phyloP scores from a whole-genome alignment of 371 early-diverging fungal genomes.

The Coemansia sp. region DNA sequence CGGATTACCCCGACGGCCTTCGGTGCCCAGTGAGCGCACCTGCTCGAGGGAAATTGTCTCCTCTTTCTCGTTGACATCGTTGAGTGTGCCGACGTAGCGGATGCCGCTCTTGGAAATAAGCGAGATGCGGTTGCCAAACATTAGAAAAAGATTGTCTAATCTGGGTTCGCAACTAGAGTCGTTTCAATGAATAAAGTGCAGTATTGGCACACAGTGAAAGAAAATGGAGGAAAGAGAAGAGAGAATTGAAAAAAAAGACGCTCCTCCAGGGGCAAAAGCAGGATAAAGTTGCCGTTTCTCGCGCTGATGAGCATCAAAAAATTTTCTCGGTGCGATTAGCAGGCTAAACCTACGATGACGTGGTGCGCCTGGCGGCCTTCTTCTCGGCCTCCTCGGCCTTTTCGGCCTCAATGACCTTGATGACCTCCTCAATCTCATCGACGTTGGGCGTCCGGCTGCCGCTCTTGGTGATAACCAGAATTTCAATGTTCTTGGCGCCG shows the following conservation, averaged over 20 bases:
- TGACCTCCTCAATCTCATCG: slow-evolving; percentile 82
- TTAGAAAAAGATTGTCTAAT: slow-evolving; percentile 12
- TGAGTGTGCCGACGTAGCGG: slow-evolving; percentile 88
- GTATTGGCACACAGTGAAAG: slow-evolving; percentile 1
- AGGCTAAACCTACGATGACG: slow-evolving; percentile 4
- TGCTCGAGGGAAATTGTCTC: slow-evolving; percentile 89
- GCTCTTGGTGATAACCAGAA: slow-evolving; percentile 85
- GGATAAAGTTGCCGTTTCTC: no score
- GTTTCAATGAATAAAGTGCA: no score
- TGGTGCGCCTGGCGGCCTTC: slow-evolving; percentile 54
- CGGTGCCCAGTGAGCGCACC: slow-evolving; percentile 83
- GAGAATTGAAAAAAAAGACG: neutral
- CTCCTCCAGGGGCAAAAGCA: no score
- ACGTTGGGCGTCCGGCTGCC: slow-evolving; percentile 70
- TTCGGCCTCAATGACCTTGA: slow-evolving; percentile 86
- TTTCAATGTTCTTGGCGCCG: slow-evolving; percentile 97
- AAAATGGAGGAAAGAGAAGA: slow-evolving; percentile 4
- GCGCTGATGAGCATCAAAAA: no score
- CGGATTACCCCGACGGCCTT: slow-evolving; percentile 77
- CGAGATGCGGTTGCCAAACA: slow-evolving; percentile 54
- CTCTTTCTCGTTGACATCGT: slow-evolving; percentile 83
- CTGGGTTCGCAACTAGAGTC: no score
- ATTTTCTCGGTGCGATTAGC: neutral
- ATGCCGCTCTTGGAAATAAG: slow-evolving; percentile 89
- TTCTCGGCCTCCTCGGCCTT: slow-evolving; percentile 89